Conservation (phyloP, 768 basidiomycete species). For the Dacryopinax primogenitus region DNA sequence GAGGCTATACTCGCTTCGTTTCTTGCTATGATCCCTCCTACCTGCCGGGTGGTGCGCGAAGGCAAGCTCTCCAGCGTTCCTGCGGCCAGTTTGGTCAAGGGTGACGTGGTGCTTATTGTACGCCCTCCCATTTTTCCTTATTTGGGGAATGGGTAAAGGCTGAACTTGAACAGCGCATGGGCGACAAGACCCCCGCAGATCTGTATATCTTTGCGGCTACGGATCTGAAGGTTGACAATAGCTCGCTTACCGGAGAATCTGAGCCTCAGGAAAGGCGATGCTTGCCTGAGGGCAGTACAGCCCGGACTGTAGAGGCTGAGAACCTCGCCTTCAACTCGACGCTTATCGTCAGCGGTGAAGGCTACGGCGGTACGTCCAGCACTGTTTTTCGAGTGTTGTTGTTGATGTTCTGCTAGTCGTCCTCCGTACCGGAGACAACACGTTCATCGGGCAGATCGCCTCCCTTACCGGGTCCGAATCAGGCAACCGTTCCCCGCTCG, state of each 20-base stretch:
- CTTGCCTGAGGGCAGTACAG: slow-evolving; percentile 34
- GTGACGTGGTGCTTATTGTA: slow-evolving; percentile 52
- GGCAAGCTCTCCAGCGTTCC: slow-evolving; percentile 43
- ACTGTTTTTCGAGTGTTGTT: neutral
- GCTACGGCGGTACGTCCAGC: slow-evolving; percentile 44
- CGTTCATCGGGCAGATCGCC: slow-evolving; percentile 50
- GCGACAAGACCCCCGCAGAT: slow-evolving; percentile 62
- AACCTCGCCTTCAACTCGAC: slow-evolving; percentile 65
- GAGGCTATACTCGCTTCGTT: slow-evolving; percentile 61
- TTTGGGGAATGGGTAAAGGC: neutral
- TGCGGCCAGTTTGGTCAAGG: slow-evolving; percentile 50
- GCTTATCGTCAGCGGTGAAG: slow-evolving; percentile 58
- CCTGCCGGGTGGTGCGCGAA: slow-evolving; percentile 50
- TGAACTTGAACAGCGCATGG: slow-evolving; percentile 36
- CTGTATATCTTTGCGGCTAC: slow-evolving; percentile 41
- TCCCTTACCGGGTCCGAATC: slow-evolving; percentile 49
- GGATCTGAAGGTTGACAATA: slow-evolving; percentile 59
- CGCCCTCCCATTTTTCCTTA: slow-evolving; percentile 14
- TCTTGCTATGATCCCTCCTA: slow-evolving; percentile 60
- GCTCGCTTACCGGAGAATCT: slow-evolving; percentile 56
- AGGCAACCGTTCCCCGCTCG: slow-evolving; percentile 54
- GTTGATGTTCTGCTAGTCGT: slow-evolving; percentile 34
- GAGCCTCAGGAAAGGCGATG: slow-evolving; percentile 51
- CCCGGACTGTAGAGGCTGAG: slow-evolving; percentile 49
- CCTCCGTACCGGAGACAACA: slow-evolving; percentile 52